These are phyloP conservation scores for Barbatosphaeria neglecta DNA, from an alignment of 495 filamentous ascomycete genomes.

Conservation along the genomic window DNA sequence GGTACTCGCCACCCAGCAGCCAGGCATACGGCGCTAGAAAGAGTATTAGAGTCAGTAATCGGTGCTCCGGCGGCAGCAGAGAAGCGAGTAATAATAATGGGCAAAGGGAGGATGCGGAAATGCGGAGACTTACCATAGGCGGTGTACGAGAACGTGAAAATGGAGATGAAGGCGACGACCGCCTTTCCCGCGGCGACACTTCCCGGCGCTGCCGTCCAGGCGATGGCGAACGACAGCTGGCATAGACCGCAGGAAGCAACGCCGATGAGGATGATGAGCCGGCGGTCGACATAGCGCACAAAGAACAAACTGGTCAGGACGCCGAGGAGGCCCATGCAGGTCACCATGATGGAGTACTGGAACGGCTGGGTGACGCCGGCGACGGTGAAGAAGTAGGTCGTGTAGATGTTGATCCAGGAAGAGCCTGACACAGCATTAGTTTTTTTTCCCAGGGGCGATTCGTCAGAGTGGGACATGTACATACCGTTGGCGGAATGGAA, in stretches of 20 bases:
- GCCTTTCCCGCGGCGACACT: slow-evolving; percentile 24
- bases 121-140: slow-evolving; percentile 16
- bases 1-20: slow-evolving; percentile 41
- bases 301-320: slow-evolving; percentile 34
- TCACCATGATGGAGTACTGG: slow-evolving; percentile 36
- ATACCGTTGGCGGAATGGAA: slow-evolving; percentile 23
- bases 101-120: background rate
- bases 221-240: slow-evolving; percentile 34
- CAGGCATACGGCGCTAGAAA: slow-evolving; percentile 35
- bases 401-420: slow-evolving; percentile 18
- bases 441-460: too few relatives aligned
- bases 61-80: background rate
- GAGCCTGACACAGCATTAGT: slow-evolving; percentile 12
- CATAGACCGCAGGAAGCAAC: slow-evolving; percentile 34
- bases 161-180: slow-evolving; percentile 30
- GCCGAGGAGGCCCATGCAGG: slow-evolving; percentile 34
- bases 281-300: slow-evolving; percentile 34
- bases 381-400: slow-evolving; percentile 18
- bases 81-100: background rate
- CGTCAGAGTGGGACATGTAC: too few relatives aligned
- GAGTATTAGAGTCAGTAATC: background rate
- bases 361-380: slow-evolving; percentile 39
- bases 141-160: slow-evolving; percentile 28
- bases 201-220: slow-evolving; percentile 34
- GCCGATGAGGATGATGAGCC: slow-evolving; percentile 34